These are phyloP conservation scores for Geranium brycei DNA, from an alignment of 345 rosid genomes.

Conservation along the genomic window DNA sequence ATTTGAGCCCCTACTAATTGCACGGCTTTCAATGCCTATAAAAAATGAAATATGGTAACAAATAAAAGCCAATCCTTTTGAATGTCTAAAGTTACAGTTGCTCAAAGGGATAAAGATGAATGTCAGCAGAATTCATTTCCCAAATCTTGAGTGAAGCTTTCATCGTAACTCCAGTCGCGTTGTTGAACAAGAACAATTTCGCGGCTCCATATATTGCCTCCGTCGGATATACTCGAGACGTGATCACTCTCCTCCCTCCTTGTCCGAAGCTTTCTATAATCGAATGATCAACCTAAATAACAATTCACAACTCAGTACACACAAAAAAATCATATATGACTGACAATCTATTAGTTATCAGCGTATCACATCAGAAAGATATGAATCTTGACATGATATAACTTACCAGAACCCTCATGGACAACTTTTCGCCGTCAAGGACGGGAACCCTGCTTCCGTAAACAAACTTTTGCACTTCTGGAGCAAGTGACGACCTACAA, in stretches of 20 bases:
- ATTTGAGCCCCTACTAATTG: too few relatives aligned
- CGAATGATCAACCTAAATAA: constrained; percentile 76
- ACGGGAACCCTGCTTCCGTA: constrained; percentile 65
- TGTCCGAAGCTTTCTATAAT: constrained; percentile 77
- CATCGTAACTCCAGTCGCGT: constrained; percentile 58
- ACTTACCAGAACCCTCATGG: constrained; percentile 65
- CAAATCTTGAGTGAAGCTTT: constrained; percentile 63
- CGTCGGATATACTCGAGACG: constrained; percentile 81
- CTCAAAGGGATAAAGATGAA: constrained; percentile 39
- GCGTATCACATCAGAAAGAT: neutral
- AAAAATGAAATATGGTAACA: too few relatives aligned
- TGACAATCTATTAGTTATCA: too few relatives aligned
- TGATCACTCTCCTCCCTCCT: constrained; percentile 71
- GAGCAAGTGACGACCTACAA: constrained; percentile 61
- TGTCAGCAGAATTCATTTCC: constrained; percentile 69
- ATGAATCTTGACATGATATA: neutral
- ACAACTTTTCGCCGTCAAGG: constrained; percentile 46
- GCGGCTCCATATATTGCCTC: constrained; percentile 77
- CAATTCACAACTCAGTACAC: too few relatives aligned
- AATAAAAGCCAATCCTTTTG: too few relatives aligned
- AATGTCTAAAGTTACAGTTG: constrained; percentile 1
- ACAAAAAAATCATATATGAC: too few relatives aligned
- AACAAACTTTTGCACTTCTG: constrained; percentile 41
- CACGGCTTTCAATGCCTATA: too few relatives aligned
- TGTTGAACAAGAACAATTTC: constrained; percentile 65